These are phyloP conservation scores for Crithidia acanthocephali DNA, from an alignment of 208 protist species.

Conservation along the genomic window DNA sequence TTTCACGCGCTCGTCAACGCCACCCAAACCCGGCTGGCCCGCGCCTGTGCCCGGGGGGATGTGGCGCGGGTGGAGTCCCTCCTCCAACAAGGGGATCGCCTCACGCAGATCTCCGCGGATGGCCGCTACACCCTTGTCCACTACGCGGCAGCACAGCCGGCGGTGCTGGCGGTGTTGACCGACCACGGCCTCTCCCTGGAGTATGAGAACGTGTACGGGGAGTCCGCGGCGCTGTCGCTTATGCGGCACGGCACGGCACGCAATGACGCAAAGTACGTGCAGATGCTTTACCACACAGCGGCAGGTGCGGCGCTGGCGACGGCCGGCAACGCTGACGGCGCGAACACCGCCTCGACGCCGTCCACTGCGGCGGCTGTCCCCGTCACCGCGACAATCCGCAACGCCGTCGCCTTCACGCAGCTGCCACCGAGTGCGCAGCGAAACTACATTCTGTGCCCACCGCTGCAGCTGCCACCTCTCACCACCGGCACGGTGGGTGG, in stretches of 20 bases:
- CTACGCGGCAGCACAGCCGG: conserved; percentile 76
- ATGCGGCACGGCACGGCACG: conserved; percentile 74
- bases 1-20: conserved; percentile 51
- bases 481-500: conserved; percentile 13
- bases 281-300: conserved; percentile 23
- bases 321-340: background rate
- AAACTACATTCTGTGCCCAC: conserved; percentile 77
- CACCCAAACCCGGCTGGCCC: conserved; percentile 64
- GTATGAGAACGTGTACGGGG: conserved; percentile 66
- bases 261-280: conserved; percentile 53
- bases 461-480: conserved; percentile 39
- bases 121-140: conserved; percentile 89
- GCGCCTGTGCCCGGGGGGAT: conserved; percentile 62
- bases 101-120: conserved; percentile 64
- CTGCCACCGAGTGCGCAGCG: conserved; percentile 47
- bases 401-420: conserved; percentile 40
- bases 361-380: background rate
- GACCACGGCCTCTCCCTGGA: conserved; percentile 71
- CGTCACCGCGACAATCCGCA: conserved; percentile 5
- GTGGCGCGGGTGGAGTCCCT: conserved; percentile 60
- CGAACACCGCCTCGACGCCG: conserved; percentile 8
- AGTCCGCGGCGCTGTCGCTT: conserved; percentile 72
- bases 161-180: conserved; percentile 33
- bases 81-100: conserved; percentile 59
- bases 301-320: background rate